Base-by-base conservation (phyloP, 345 rosid species). In the Salix arbutifolia region DNA sequence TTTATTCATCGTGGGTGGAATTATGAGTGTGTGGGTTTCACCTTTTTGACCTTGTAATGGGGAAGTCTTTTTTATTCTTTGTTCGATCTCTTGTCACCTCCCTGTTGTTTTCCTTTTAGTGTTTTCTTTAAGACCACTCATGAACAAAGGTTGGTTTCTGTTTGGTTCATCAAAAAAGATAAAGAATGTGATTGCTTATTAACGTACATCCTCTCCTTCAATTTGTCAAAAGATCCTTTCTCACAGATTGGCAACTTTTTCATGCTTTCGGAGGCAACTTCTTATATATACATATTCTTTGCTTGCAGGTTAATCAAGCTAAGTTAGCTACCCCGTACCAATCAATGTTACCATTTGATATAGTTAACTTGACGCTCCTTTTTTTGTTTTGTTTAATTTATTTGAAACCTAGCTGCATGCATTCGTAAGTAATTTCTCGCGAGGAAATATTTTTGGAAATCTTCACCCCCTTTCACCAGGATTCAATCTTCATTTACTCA, bases 31-130 rank as follows among this genome's bases (percentile, higher is more conserved):
- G 68, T 78, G 84, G 83, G 82, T 81, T 84, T 81, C 81, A 66
- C 8, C 74, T 87, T 87, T 82, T 85, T 84, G 88, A 85, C 90
- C 83, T 78, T 35, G 76, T 78, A 80, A 79, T 80, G 83, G 83
- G 66, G 73, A 80, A 69, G 79, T 78, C 80, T 76, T 23, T 74
- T 78, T 75, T 10, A 82, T 84, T 84, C 86, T 78, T 74, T 69
- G 44, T 74, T 80, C 75, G 70, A 58, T 73, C 82, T 69, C 69
- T 65, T 74, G 79, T 79, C 80, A 76, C 83, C 71, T 8, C 13
- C 16, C 52, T 21, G 26, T 44, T 58, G 68, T 65, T 31, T 65
- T 70, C 61, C 80, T 73, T 77, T 0, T 48, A 71, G 66, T 74
- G 77, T 74, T 78, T 69, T 68, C 48, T 48, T 52, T 23, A 40